Conservation (phyloP, 2,329 filamentous ascomycete genomes). For the Pestalotiopsis sp. region DNA sequence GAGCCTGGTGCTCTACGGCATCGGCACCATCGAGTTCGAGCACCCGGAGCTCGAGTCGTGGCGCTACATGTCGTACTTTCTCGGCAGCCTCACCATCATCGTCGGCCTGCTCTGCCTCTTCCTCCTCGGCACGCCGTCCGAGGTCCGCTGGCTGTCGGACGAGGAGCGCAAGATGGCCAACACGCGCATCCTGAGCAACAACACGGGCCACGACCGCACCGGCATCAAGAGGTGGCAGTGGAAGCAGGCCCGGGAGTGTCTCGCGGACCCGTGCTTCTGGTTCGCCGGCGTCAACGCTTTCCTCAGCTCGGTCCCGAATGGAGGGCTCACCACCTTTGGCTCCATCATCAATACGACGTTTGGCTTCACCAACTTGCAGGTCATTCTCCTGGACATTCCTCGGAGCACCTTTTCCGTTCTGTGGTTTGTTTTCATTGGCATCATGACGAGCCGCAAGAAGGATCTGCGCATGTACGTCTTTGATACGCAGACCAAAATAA, state of each 20-base stretch:
- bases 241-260: conserved; percentile 38
- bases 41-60: conserved; percentile 35
- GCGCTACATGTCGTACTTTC: conserved; percentile 42
- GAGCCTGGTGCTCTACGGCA: conserved; percentile 38
- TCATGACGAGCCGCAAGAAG: conserved; percentile 34
- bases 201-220: conserved; percentile 40
- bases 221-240: conserved; percentile 40
- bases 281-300: conserved; percentile 41
- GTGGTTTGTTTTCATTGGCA: conserved; percentile 38
- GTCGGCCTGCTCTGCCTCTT: conserved; percentile 35
- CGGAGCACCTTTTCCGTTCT: conserved; percentile 34
- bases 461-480: conserved; percentile 34
- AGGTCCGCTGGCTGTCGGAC: conserved; percentile 38
- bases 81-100: conserved; percentile 37
- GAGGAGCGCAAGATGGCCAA: conserved; percentile 40
- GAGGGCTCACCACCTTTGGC: conserved; percentile 37
- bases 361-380: conserved; percentile 40
- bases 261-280: conserved; percentile 39
- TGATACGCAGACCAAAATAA: background rate
- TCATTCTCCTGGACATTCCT: conserved; percentile 40
- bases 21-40: conserved; percentile 33
- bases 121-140: conserved; percentile 39
- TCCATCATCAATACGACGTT: conserved; percentile 38
- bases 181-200: conserved; percentile 37
- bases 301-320: conserved; percentile 38